Evolutionary conservation across 2,329 filamentous ascomycete species (phyloP).

Genomic region (Aspergillaceae sp.): DNA sequence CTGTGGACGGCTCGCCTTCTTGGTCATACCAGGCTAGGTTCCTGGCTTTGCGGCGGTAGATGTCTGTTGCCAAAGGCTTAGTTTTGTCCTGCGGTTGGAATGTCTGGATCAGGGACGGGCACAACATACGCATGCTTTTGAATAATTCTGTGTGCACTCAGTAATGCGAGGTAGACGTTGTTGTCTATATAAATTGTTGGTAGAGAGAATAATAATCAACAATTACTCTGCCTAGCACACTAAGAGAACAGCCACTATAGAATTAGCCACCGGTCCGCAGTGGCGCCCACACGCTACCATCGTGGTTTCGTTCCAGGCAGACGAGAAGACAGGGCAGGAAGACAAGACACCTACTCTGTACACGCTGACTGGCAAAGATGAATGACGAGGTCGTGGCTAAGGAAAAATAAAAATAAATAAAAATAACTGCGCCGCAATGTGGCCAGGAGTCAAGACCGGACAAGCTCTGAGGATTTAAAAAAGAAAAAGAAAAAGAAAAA

Average conservation of each 20-base stretch:
- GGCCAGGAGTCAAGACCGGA: background rate
- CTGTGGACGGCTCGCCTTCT: constrained; percentile 26
- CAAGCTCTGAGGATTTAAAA: background rate
- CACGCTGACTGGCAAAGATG: background rate
- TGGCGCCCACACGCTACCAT: too few species aligned
- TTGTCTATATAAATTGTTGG: background rate
- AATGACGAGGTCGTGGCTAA: background rate
- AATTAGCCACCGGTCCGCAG: too few species aligned
- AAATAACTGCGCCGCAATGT: background rate
- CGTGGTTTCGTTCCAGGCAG: too few species aligned
- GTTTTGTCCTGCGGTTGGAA: background rate
- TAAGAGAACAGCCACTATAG: background rate
- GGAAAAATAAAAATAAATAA: too few species aligned
- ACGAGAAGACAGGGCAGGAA: too few species aligned
- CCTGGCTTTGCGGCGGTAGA: constrained; percentile 30
- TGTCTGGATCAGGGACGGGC: background rate
- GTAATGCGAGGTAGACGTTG: too few species aligned
- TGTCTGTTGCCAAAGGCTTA: constrained; percentile 21
- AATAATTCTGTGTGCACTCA: too few species aligned
- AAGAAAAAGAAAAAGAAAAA: background rate
- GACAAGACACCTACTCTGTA: background rate
- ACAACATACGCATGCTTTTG: constrained; percentile 3
- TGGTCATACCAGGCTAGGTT: constrained; percentile 35
- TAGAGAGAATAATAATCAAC: too few species aligned
- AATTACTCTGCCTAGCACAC: too few species aligned